Percentiles rank a stretch among this genome's conserved stretches.
These are phyloP conservation scores for Dichotomopilus funicola DNA, from an alignment of 2,329 filamentous ascomycete species.

Conservation along the genomic window DNA sequence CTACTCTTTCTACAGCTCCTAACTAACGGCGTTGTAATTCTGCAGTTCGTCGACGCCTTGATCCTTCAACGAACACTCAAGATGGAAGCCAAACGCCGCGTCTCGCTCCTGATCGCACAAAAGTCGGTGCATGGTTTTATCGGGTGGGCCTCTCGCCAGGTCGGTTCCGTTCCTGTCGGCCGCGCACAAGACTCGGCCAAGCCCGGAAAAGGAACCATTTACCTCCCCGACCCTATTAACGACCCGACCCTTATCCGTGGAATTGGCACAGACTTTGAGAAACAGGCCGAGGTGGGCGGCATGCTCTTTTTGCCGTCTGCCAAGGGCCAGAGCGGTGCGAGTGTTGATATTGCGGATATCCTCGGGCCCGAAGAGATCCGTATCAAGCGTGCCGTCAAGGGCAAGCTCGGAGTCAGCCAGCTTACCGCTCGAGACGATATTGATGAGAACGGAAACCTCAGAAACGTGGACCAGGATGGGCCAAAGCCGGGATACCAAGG, in stretches of 20 bases:
- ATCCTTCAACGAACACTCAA: slow-evolving; percentile 88
- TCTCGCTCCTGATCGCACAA: slow-evolving; percentile 88
- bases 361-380: slow-evolving; percentile 72
- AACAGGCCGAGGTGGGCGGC: slow-evolving; percentile 68
- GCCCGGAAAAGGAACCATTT: slow-evolving; percentile 70
- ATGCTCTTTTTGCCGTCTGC: slow-evolving; percentile 80
- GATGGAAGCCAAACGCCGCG: slow-evolving; percentile 77
- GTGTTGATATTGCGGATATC: slow-evolving; percentile 77
- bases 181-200: slow-evolving; percentile 85
- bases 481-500: slow-evolving; percentile 61
- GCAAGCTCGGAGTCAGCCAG: slow-evolving; percentile 66
- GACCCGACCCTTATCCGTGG: slow-evolving; percentile 76
- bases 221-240: slow-evolving; percentile 79
- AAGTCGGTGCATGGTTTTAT: slow-evolving; percentile 95
- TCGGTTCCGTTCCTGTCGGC: slow-evolving; percentile 88
- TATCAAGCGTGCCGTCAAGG: slow-evolving; percentile 82
- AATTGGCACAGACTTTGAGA: slow-evolving; percentile 75
- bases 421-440: slow-evolving; percentile 74
- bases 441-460: slow-evolving; percentile 58
- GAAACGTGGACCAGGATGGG: slow-evolving; percentile 47
- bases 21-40: slow-evolving; percentile 11
- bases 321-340: slow-evolving; percentile 69
- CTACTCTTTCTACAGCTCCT: neutral
- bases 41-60: slow-evolving; percentile 87
- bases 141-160: slow-evolving; percentile 74